Evolutionary conservation across 495 filamentous ascomycete genomes (phyloP), one percentile per base, ranked within the genome.

Genomic region (Venustampulla echinocandica): DNA sequence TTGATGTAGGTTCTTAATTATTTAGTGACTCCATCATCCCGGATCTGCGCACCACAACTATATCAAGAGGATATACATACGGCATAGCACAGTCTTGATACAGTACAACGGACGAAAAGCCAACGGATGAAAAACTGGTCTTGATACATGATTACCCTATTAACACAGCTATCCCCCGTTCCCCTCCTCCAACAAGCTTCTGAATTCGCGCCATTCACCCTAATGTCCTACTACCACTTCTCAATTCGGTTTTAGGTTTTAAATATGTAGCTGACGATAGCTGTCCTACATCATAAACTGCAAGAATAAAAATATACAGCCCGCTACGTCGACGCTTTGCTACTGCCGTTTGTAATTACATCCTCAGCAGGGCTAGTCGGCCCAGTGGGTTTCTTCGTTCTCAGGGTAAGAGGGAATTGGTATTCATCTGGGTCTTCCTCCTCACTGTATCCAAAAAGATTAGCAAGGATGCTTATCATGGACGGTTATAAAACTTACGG

Each of bases 351-450:
- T 27, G 44, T 47, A 40, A 56, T 37, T n/a, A 45, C 44, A 10
- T 25, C 46, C 22, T 56, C 57, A 11, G 44, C 44, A 11, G 57
- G 57, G 35, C 57, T 59, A 0, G 49, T 56, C 1, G 57, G 57
- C 10, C 57, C 57, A 2, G 28, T 36, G 1, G 53, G 43, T 18
- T 63, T 61, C 61, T 74, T 76, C 33, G 68, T 64, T 53, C 78
- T 66, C 37, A 97, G 71, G 2, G 87, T 95, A 24, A 97, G 75
- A 18, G 90, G 89, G 72, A 92, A 95, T 22, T 84, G 82, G 59
- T 90, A 94, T 49, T 96, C 90, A 17, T 97, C 92, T 4, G 85
- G 80, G 47, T 95, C 87, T 66, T 98, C 92, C 65, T 98, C 90
- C 61, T 94, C 90, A 67, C 87, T 94, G 50, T 45, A 27, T 6